Conservation (phyloP, 2,329 filamentous ascomycete genomes). For the Sporothrix globosa region DNA sequence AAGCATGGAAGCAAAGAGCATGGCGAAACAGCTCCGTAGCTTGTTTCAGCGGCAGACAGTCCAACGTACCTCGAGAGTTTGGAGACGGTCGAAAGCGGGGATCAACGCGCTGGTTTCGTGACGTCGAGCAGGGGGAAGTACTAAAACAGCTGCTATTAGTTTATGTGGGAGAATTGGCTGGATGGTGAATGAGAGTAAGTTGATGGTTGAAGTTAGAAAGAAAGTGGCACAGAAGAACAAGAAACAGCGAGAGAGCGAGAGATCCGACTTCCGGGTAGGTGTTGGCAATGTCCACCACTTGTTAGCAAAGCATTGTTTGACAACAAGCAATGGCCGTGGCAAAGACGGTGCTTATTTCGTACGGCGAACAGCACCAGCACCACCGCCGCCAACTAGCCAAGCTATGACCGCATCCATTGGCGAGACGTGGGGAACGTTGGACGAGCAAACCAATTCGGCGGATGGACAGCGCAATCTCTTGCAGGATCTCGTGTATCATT, state of each 20-base stretch:
- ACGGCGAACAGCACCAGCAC: neutral
- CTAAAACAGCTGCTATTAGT: constrained; percentile 10
- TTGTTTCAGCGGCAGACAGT: constrained; percentile 21
- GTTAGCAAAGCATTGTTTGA: neutral
- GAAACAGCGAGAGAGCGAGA: constrained; percentile 1
- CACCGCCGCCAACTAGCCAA: neutral
- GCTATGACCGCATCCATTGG: constrained; percentile 26
- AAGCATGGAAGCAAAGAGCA: constrained; percentile 10
- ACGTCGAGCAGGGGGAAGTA: neutral
- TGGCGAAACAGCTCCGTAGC: constrained; percentile 30
- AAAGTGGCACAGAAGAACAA: neutral
- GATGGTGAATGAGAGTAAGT: neutral
- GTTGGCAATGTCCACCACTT: constrained; percentile 1
- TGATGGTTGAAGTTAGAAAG: neutral
- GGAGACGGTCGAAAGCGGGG: constrained; percentile 18
- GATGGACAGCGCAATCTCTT: neutral
- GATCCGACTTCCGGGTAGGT: neutral
- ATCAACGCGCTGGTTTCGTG: constrained; percentile 21
- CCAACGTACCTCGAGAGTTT: constrained; percentile 14
- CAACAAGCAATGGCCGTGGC: neutral
- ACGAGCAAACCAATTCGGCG: neutral
- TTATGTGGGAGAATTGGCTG: neutral
- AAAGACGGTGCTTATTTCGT: neutral
- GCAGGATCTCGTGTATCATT: neutral
- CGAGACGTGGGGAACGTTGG: constrained; percentile 15